Base-by-base conservation (phyloP, 208 protist species). In the Acanthamoeba healyi region DNA sequence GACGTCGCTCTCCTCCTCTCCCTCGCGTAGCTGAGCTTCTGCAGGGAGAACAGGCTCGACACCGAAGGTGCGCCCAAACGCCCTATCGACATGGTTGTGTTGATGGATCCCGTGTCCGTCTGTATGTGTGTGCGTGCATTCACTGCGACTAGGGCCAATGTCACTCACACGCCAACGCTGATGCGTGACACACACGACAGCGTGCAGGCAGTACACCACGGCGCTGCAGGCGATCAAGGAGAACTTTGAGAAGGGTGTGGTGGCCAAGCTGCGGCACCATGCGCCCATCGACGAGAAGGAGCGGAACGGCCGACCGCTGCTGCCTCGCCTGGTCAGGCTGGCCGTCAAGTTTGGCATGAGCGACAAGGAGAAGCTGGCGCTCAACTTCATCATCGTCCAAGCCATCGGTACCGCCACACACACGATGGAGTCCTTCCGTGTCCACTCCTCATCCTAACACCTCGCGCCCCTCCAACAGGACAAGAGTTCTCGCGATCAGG, bases 311-410 rank as follows among this genome's bases (percentile, higher is more conserved):
- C 67, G 67, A 14, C 67, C 67, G 24, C 67, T 79, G 67, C 67
- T 79, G 29, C 67, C 67, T 7, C 67, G 67, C 0, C 67, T 79
- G 22, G 67, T 79, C 26, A 22, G 67, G 7, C 32, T 79, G 67
- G 67, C 22, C 67, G 22, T 46, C 38, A 79, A 79, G 67, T 44
- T 79, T 29, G 32, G 32, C 67, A 22, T 79, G 29, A 79, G 22
- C 36, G 67, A 79, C 14, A 79, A 79, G 67, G 67, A 79, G n/a
- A 79, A 38, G 67, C 15, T 32, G 19, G 67, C 36, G 15, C 15
- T 79, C 36, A 79, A 38, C 67, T 79, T 46, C 67, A 79, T 79
- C 67, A 26, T 79, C 67, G 19, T 79, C 15, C 36, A 38, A 22
- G 38, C 38, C 14, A 29, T 79, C 26, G 56, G 56, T 63, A 63